phyloP scores from a whole-genome alignment of 805 yeast genomes.

The Ogataea saltuana region DNA sequence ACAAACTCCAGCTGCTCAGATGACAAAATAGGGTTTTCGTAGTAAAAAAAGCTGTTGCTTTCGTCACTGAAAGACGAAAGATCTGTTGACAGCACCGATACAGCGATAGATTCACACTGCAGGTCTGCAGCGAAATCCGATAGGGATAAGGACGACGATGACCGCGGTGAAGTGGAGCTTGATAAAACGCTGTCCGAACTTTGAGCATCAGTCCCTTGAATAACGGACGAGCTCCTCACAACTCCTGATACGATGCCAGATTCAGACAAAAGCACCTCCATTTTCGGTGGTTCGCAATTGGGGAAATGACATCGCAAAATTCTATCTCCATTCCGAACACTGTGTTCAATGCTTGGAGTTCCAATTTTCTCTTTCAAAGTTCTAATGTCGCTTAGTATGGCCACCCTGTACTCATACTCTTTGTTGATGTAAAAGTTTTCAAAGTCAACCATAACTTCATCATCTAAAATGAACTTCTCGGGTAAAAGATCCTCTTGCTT shows the following conservation, averaged over 20 bases:
- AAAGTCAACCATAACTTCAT: conserved; percentile 43
- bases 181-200: too few species aligned
- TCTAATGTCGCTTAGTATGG: conserved; percentile 23
- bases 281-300: conserved; percentile 59
- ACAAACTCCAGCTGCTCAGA: conserved; percentile 17
- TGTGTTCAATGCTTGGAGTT: conserved; percentile 51
- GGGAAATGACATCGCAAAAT: conserved; percentile 61
- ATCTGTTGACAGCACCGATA: conserved; percentile 10
- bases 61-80: conserved; percentile 14
- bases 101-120: neutral
- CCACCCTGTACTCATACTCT: conserved; percentile 21
- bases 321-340: conserved; percentile 40
- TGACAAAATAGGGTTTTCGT: conserved; percentile 20
- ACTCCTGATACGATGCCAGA: conserved; percentile 59
- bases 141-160: neutral
- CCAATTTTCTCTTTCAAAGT: conserved; percentile 29
- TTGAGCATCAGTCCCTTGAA: neutral
- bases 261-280: conserved; percentile 58
- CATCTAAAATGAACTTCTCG: conserved; percentile 45
- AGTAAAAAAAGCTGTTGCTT: conserved; percentile 9
- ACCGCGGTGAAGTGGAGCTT: neutral
- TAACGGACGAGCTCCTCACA: too few species aligned
- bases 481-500: conserved; percentile 15
- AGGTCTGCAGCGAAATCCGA: neutral
- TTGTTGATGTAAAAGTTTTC: conserved; percentile 30